Percentiles rank a stretch among this genome's conserved stretches.
phyloP scores from a whole-genome alignment of 2,329 filamentous ascomycete genomes.

The Trichoderma endophyticum region DNA sequence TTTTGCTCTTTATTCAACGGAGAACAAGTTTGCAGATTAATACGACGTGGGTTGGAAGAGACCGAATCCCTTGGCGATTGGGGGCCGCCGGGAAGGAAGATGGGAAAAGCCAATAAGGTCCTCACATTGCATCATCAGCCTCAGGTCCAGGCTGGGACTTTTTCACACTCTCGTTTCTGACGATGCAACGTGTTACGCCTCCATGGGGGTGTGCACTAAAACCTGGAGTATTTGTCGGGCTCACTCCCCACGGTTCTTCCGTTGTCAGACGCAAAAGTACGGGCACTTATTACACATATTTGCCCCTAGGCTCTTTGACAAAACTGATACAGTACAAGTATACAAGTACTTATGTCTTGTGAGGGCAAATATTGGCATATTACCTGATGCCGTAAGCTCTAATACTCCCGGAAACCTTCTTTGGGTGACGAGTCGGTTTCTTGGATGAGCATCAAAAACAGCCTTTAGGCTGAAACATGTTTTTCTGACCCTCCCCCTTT shows the following conservation, averaged over 20 bases:
- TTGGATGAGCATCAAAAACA: not conserved
- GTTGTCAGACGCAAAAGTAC: slow-evolving; percentile 7
- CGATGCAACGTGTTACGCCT: slow-evolving; percentile 18
- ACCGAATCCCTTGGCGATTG: not conserved
- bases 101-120: not conserved
- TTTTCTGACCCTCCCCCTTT: not conserved
- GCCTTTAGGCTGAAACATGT: slow-evolving; percentile 5
- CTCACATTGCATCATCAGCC: slow-evolving; percentile 10
- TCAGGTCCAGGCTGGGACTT: not conserved
- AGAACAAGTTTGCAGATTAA: not conserved
- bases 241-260: not conserved
- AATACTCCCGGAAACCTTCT: slow-evolving; percentile 6
- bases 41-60: not conserved
- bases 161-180: not conserved
- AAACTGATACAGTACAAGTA: not conserved
- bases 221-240: not conserved
- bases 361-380: not conserved
- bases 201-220: not conserved
- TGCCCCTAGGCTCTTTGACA: not conserved
- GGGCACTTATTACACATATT: not conserved
- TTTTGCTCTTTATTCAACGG: not conserved
- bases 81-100: not conserved
- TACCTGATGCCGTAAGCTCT: slow-evolving; percentile 2
- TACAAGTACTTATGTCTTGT: not conserved
- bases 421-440: not conserved